Percentiles rank a stretch among this genome's conserved stretches.
Evolutionary conservation across 2,329 filamentous ascomycete species (phyloP).

Genomic region (Aureobasidium sp.): DNA sequence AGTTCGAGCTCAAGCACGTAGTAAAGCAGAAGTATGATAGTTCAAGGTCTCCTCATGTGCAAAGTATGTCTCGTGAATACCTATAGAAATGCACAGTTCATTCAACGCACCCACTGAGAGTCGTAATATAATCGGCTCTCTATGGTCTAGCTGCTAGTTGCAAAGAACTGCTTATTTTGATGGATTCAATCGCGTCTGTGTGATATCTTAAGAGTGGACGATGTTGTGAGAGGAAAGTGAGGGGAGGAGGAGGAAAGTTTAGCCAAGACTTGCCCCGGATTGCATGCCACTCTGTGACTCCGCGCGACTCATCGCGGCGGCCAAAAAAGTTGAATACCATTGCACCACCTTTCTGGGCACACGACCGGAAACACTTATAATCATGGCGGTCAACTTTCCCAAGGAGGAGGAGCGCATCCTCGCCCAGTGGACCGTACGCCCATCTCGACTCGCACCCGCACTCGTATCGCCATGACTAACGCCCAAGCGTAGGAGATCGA

Average conservation of each 20-base stretch:
- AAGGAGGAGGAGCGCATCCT: slow-evolving; percentile 83
- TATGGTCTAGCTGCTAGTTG: too few species aligned
- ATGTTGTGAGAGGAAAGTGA: too few species aligned
- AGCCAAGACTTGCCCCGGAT: slow-evolving; percentile 17
- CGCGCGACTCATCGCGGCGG: neutral
- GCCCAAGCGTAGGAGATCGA: slow-evolving; percentile 53
- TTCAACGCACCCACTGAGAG: too few species aligned
- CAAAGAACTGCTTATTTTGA: too few species aligned
- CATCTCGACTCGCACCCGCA: neutral
- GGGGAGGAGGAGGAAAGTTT: slow-evolving; percentile 12
- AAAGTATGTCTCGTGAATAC: too few species aligned
- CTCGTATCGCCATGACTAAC: neutral
- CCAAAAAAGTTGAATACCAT: slow-evolving; percentile 5
- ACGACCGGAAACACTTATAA: neutral
- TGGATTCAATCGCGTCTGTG: too few species aligned
- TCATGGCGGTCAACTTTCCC: slow-evolving; percentile 84
- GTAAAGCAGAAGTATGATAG: too few species aligned
- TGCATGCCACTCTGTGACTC: neutral
- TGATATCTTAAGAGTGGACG: too few species aligned
- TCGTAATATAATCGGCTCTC: too few species aligned
- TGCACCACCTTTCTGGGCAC: neutral
- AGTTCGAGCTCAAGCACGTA: too few species aligned
- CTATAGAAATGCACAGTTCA: too few species aligned
- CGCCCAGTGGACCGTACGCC: slow-evolving; percentile 59
- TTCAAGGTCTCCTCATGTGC: too few species aligned